Conservation (phyloP, 1,139 yeast genomes). For the Komagataea norvegica region DNA sequence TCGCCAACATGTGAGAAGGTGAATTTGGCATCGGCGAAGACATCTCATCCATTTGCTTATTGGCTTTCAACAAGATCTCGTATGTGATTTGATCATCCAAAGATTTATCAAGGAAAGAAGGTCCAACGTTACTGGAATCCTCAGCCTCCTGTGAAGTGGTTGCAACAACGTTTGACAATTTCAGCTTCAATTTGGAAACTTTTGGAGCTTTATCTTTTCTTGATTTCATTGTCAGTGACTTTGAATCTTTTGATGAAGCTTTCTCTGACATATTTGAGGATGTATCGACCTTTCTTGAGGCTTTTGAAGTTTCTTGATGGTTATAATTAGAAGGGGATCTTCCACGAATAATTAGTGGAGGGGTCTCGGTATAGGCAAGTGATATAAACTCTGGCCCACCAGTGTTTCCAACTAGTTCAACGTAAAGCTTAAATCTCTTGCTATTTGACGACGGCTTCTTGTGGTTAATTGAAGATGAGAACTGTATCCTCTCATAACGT, state of each 20-base stretch:
- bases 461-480: conserved; percentile 55
- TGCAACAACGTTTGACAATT: not conserved
- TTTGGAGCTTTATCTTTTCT: not conserved
- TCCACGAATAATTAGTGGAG: conserved; percentile 62
- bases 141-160: no score
- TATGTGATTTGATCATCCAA: conserved; percentile 22
- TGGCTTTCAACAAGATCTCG: conserved; percentile 22
- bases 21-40: not conserved
- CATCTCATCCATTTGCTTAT: conserved; percentile 10
- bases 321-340: conserved; percentile 60
- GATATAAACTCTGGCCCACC: conserved; percentile 35
- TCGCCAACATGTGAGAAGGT: not conserved
- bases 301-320: not conserved
- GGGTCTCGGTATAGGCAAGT: conserved; percentile 45
- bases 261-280: not conserved
- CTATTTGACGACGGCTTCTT: conserved; percentile 43
- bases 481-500: conserved; percentile 64
- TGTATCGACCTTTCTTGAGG: not conserved
- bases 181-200: not conserved
- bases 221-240: no score
- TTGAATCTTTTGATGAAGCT: not conserved
- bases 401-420: conserved; percentile 51
- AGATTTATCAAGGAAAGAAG: conserved; percentile 1
- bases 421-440: conserved; percentile 49
- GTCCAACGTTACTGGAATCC: not conserved